phyloP scores from a whole-genome alignment of 192 early-diverging fungal species.

The Coemansia erecta region DNA sequence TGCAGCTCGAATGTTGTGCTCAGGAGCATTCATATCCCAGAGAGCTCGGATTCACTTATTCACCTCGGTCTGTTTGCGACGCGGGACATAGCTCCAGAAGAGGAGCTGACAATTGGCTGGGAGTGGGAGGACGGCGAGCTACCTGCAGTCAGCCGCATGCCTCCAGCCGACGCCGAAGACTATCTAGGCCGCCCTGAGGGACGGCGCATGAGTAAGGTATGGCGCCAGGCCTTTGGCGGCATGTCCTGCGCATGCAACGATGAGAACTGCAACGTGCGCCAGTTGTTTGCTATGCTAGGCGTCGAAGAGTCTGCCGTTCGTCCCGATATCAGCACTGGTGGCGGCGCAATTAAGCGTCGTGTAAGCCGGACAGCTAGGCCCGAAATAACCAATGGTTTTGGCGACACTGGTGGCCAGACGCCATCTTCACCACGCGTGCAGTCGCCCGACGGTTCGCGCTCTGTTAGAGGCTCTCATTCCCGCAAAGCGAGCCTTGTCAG shows the following conservation, averaged over 20 bases:
- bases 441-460: conserved; percentile 15
- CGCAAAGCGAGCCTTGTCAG: conserved; percentile 19
- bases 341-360: conserved; percentile 21
- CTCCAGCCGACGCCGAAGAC: conserved; percentile 33
- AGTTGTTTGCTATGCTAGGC: conserved; percentile 44
- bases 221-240: conserved; percentile 53
- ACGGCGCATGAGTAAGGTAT: conserved; percentile 52
- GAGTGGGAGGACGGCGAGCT: conserved; percentile 60
- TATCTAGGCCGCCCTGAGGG: conserved; percentile 48
- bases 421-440: conserved; percentile 11
- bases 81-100: conserved; percentile 55
- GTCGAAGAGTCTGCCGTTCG: conserved; percentile 28
- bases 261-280: conserved; percentile 28
- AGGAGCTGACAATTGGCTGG: conserved; percentile 73
- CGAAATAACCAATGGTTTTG: background rate
- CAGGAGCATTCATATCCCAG: conserved; percentile 57
- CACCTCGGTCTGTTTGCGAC: conserved; percentile 68
- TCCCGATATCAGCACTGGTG: conserved; percentile 7
- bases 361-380: conserved; percentile 21
- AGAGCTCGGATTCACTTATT: conserved; percentile 51
- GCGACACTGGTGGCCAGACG: background rate
- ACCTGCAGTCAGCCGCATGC: conserved; percentile 39
- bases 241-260: conserved; percentile 39
- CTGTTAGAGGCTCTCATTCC: conserved; percentile 14
- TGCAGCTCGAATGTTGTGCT: conserved; percentile 67